Conservation (phyloP, 257 asterid genomes). For the Fraxinus anomala region DNA sequence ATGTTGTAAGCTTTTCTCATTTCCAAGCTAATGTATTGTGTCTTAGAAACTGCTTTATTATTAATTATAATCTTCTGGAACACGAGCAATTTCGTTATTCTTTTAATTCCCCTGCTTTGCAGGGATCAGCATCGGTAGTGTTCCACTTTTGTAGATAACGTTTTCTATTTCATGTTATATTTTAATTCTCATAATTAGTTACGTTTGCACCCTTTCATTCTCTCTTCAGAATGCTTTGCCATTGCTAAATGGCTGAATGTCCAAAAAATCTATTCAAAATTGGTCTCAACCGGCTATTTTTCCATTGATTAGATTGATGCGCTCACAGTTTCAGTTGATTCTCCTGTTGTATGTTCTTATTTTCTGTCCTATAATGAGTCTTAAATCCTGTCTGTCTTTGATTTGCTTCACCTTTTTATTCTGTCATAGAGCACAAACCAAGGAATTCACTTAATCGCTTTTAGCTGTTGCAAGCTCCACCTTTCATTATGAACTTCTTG, state of each 20-base stretch:
- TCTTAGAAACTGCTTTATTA: constrained; percentile 6
- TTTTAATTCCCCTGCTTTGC: background rate
- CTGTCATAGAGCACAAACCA: constrained; percentile 67
- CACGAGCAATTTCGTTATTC: constrained; percentile 10
- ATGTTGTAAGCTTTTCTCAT: constrained; percentile 54
- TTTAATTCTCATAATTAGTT: constrained; percentile 9
- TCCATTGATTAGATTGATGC: constrained; percentile 68
- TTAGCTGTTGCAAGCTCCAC: constrained; percentile 87
- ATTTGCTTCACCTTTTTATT: constrained; percentile 24
- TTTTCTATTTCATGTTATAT: constrained; percentile 8
- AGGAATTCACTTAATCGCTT: constrained; percentile 54
- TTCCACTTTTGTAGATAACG: constrained; percentile 7
- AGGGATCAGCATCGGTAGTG: background rate
- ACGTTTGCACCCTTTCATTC: constrained; percentile 15
- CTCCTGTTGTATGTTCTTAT: constrained; percentile 63
- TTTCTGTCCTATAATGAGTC: constrained; percentile 21
- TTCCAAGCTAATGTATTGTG: constrained; percentile 3
- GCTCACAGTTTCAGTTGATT: constrained; percentile 79
- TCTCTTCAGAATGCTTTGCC: constrained; percentile 63
- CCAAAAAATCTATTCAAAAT: constrained; percentile 56
- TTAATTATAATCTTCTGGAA: constrained; percentile 1
- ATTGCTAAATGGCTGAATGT: constrained; percentile 83
- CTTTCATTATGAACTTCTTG: constrained; percentile 61
- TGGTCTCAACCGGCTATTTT: constrained; percentile 70
- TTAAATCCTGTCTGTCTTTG: constrained; percentile 25